A percentile compares a stretch with the other conserved stretches of the same genome.
Evolutionary conservation across 345 rosid genomes (phyloP).

Genomic region (Eucalyptus tenuipes): DNA sequence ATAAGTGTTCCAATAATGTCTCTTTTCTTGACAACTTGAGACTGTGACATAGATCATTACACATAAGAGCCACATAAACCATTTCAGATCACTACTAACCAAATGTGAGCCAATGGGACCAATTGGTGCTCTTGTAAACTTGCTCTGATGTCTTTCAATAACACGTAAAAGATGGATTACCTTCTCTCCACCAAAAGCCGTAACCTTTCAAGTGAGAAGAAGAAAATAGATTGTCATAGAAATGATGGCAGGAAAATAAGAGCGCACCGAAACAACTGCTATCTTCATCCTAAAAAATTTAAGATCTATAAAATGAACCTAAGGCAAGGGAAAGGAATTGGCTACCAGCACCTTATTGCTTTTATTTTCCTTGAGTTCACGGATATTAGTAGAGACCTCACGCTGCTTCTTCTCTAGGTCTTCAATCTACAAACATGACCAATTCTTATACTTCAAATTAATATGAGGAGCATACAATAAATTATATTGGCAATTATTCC

Average conservation of each 20-base stretch:
- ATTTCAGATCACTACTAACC: slow-evolving; percentile 30
- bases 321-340: background rate
- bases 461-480: background rate
- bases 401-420: slow-evolving; percentile 29
- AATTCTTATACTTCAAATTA: background rate
- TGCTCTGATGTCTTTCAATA: slow-evolving; percentile 54
- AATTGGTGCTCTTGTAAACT: slow-evolving; percentile 68
- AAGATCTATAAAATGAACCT: background rate
- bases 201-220: slow-evolving; percentile 34
- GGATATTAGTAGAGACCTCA: slow-evolving; percentile 20
- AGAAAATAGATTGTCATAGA: background rate
- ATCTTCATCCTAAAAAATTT: background rate
- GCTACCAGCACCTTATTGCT: slow-evolving; percentile 55
- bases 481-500: background rate
- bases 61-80: background rate
- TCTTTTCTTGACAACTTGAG: background rate
- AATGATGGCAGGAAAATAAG: background rate
- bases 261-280: background rate
- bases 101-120: slow-evolving; percentile 97
- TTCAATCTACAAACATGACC: slow-evolving; percentile 35
- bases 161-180: slow-evolving; percentile 62
- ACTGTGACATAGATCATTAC: background rate
- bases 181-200: slow-evolving; percentile 91
- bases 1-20: background rate
- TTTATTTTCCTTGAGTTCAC: slow-evolving; percentile 40